Conservation (phyloP, 371 early-diverging fungal genomes). For the Mucor irregularis region DNA sequence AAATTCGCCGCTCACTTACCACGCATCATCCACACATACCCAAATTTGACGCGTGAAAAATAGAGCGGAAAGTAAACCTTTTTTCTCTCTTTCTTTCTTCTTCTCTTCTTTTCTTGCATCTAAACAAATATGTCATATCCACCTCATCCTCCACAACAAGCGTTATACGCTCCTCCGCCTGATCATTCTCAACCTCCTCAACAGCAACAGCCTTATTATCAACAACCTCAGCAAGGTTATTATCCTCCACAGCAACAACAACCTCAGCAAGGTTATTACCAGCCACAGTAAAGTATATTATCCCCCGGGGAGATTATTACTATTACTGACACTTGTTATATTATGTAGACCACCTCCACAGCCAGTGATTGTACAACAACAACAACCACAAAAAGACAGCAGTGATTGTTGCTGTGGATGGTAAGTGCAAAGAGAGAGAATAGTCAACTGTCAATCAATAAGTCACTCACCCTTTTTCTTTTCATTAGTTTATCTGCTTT, state of each 20-base stretch:
- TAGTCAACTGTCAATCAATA: background rate
- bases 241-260: conserved; percentile 6
- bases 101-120: background rate
- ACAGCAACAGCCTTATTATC: background rate
- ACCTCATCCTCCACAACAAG: conserved; percentile 6
- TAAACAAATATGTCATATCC: conserved; percentile 15
- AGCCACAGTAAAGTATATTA: background rate
- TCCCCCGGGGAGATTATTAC: background rate
- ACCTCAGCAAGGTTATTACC: conserved; percentile 1
- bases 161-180: conserved; percentile 10
- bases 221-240: conserved; percentile 4
- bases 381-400: background rate
- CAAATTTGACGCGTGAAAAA: background rate
- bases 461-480: background rate
- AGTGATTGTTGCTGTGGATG: conserved; percentile 11
- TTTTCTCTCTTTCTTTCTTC: background rate
- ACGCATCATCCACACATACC: too few species aligned
- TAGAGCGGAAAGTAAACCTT: background rate
- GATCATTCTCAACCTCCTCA: background rate
- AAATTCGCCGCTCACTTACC: too few species aligned
- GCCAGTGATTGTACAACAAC: conserved; percentile 3
- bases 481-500: conserved; percentile 4
- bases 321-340: background rate
- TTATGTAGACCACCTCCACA: conserved; percentile 10
- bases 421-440: background rate